phyloP scores from a whole-genome alignment of 1,284 basidiomycete genomes.

The Tranzscheliella williamsii region DNA sequence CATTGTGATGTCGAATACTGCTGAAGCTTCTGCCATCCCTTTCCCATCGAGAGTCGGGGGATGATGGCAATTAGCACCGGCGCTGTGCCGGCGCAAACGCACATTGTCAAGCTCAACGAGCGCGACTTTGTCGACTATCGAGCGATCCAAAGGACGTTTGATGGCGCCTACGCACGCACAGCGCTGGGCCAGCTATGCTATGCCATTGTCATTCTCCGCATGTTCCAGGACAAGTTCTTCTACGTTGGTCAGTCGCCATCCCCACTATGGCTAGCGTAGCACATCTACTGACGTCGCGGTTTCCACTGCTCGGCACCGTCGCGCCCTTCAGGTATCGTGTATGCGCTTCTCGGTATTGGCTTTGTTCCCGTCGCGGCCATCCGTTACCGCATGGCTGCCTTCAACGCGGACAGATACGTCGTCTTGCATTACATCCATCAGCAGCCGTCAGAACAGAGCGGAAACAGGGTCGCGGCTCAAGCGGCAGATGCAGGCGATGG shows the following conservation, averaged over 20 bases:
- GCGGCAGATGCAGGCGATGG: slow-evolving; percentile 68
- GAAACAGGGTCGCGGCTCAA: background rate
- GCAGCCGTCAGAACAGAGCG: too few species aligned
- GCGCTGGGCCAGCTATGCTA: slow-evolving; percentile 76
- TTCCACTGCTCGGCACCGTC: too few species aligned
- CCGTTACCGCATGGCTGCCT: slow-evolving; percentile 27
- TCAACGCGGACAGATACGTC: slow-evolving; percentile 41
- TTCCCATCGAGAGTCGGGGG: too few species aligned
- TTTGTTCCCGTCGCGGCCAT: slow-evolving; percentile 64
- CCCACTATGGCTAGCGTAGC: background rate
- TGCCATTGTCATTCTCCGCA: slow-evolving; percentile 72
- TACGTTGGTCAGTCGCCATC: slow-evolving; percentile 18
- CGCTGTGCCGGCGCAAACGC: background rate
- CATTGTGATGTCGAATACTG: too few species aligned
- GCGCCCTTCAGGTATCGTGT: slow-evolving; percentile 4
- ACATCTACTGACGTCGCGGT: too few species aligned
- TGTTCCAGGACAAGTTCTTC: slow-evolving; percentile 65
- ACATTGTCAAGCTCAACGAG: slow-evolving; percentile 25
- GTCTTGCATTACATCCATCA: slow-evolving; percentile 2
- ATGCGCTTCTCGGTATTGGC: slow-evolving; percentile 3
- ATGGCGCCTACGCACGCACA: slow-evolving; percentile 77
- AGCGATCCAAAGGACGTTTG: slow-evolving; percentile 76
- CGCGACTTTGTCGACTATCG: slow-evolving; percentile 67
- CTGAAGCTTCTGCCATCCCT: too few species aligned
- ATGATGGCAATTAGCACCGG: too few species aligned